Conservation (phyloP, 805 yeast species). For the Nakazawaea holstii region DNA sequence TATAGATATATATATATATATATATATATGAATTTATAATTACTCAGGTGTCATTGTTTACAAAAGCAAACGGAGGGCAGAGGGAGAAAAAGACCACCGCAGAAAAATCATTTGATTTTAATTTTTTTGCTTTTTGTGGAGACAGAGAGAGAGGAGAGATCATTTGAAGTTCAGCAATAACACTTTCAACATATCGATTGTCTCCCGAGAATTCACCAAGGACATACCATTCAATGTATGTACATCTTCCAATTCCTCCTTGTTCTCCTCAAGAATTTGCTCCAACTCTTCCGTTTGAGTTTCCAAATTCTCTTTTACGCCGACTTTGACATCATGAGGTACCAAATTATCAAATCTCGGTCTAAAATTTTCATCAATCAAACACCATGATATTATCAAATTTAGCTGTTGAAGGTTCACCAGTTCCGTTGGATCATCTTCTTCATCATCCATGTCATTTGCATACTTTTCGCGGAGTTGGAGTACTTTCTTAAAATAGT, state of each 20-base stretch:
- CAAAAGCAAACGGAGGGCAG: neutral
- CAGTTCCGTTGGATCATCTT: neutral
- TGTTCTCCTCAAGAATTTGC: conserved; percentile 30
- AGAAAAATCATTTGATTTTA: neutral
- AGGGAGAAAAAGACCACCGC: too few species aligned
- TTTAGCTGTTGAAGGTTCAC: conserved; percentile 5
- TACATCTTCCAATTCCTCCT: conserved; percentile 36
- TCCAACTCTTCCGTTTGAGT: conserved; percentile 2
- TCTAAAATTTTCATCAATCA: conserved; percentile 2
- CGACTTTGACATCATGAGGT: neutral
- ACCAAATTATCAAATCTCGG: neutral
- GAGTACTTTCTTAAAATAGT: neutral
- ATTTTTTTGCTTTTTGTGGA: neutral
- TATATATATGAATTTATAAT: too few species aligned
- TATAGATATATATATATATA: neutral
- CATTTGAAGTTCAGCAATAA: neutral
- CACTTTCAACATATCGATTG: neutral
- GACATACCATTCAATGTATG: conserved; percentile 26
- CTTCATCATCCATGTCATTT: conserved; percentile 1
- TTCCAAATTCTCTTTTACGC: neutral
- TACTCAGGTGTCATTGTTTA: neutral
- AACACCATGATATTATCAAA: conserved; percentile 7
- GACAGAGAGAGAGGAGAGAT: neutral
- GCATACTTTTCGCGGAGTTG: neutral
- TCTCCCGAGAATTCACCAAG: conserved; percentile 28